These are phyloP conservation scores for Tetrahymena thermophila DNA, from an alignment of 73 alveolate species.

Conservation along the genomic window DNA sequence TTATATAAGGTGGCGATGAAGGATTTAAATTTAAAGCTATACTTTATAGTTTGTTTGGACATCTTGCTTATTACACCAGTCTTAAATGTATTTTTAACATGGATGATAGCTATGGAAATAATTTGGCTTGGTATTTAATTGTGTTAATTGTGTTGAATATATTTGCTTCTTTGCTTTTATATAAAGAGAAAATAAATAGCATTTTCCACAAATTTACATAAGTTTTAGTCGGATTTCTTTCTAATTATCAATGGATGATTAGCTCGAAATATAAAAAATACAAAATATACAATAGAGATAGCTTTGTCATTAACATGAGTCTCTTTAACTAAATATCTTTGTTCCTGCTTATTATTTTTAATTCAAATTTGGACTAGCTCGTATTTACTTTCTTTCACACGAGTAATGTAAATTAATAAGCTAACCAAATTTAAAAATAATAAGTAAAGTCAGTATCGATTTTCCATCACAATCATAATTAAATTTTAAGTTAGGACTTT, in stretches of 20 bases:
- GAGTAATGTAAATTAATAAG: background rate
- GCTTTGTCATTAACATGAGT: background rate
- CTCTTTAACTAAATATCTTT: background rate
- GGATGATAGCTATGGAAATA: background rate
- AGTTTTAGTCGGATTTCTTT: background rate
- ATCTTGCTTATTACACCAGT: background rate
- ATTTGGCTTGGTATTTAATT: background rate
- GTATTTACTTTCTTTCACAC: background rate
- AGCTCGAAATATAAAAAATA: background rate
- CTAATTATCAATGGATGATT: background rate
- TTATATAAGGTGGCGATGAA: background rate
- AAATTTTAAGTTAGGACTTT: background rate
- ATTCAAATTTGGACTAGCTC: background rate
- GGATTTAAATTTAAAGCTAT: background rate
- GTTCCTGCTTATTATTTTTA: background rate
- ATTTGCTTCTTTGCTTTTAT: background rate
- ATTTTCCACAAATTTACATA: no score
- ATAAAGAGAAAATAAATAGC: background rate
- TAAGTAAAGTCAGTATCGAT: background rate
- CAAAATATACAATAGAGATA: background rate
- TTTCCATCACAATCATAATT: background rate
- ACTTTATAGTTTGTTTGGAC: background rate
- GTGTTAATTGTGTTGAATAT: background rate
- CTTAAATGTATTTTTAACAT: background rate
- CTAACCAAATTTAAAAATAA: background rate